phyloP scores from a whole-genome alignment of 1,139 yeast genomes.

The Yamadazyma spencermartinsiae region DNA sequence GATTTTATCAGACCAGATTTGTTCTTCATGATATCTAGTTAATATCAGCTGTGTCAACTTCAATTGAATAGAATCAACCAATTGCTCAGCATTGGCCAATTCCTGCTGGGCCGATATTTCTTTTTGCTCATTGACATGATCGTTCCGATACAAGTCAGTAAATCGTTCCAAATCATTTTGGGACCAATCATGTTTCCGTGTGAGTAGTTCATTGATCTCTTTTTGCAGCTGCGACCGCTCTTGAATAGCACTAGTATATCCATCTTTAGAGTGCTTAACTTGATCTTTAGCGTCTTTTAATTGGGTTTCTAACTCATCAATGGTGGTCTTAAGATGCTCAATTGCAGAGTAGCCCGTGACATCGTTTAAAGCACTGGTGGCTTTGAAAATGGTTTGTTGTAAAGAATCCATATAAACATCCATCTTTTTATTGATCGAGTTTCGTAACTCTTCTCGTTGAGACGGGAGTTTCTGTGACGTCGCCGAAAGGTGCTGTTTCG shows the following conservation, averaged over 20 bases:
- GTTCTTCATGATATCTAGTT: conserved; percentile 93
- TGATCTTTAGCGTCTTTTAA: conserved; percentile 49
- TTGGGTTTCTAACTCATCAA: conserved; percentile 51
- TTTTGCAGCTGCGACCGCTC: conserved; percentile 72
- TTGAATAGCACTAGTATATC: conserved; percentile 64
- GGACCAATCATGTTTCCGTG: conserved; percentile 82
- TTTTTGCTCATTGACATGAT: conserved; percentile 68
- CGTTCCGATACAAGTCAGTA: conserved; percentile 76
- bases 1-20: conserved; percentile 96
- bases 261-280: conserved; percentile 51
- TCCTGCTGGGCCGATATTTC: conserved; percentile 55
- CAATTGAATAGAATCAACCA: conserved; percentile 70
- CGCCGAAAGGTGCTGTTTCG: conserved; percentile 1
- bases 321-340: conserved; percentile 65
- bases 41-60: conserved; percentile 75
- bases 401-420: conserved; percentile 60
- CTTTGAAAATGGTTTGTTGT: conserved; percentile 65
- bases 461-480: conserved; percentile 32
- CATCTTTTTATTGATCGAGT: conserved; percentile 31
- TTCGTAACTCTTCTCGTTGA: conserved; percentile 24
- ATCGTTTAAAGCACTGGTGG: conserved; percentile 78
- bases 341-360: conserved; percentile 90
- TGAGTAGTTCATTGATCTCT: conserved; percentile 84
- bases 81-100: conserved; percentile 58
- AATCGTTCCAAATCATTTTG: conserved; percentile 78